Base-by-base conservation (phyloP, 2,329 filamentous ascomycete species). In the Paraconiothyrium brasiliense region DNA sequence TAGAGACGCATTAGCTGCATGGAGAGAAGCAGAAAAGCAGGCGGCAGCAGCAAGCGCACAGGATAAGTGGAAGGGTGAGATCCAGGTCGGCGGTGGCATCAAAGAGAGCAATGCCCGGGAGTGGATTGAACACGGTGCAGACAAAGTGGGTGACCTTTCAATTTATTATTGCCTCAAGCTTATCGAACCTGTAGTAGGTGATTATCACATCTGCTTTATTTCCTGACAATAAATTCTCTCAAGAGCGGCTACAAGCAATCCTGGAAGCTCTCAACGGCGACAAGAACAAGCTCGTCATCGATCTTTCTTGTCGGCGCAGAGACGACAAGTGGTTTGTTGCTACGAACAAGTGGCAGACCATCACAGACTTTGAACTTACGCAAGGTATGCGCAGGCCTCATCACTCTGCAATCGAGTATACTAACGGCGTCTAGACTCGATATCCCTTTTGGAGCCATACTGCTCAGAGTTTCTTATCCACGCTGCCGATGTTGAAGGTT, bases 311-410 rank as follows among this genome's bases (percentile, higher is more conserved):
- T 76, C 89, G 95, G 55, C 85, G 89, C 61, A 90, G 89, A 62
- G 91, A 85, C 41, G 84, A 90, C 59, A 90, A 83, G 43, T 99
- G 95, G 95, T 93, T 92, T 72, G 95, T 99, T n/a, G 94, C 95
- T 58, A 99, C 97, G 90, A 92, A 99, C 80, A 97, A 97, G 79
- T 99, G 95, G 95, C 95, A 98, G 84, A 97, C 93, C 1, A 90
- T 98, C 59, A 98, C 95, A 1, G 92, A 97, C 73, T 97, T 97
- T 89, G 93, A 97, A 76, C 89, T 99, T 67, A 94, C 90, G 66
- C 84, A 92, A 84, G 92, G 94, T 94, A 81, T 59, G 79, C 54
- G n/a, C 32, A 16, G 24, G 22, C 32, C 11, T 20, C 10, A 14
- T 32, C 34, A 11, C 14, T 7, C 47, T 24, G 27, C 30, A 8